phyloP scores from a whole-genome alignment of 2,329 filamentous ascomycete genomes.

The Rhynchosporium secalis region DNA sequence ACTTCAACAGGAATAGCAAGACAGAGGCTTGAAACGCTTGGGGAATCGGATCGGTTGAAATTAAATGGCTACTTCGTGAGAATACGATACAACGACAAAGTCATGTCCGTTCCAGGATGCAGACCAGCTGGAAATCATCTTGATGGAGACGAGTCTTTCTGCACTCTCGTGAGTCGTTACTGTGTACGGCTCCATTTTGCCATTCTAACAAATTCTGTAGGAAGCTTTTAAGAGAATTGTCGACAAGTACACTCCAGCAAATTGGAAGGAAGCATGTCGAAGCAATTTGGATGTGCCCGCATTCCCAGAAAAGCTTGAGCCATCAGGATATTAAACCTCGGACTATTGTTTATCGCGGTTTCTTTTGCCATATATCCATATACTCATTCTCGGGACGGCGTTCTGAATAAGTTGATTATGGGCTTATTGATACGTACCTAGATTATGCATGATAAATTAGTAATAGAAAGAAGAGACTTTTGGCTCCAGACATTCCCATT shows the following conservation, averaged over 20 bases:
- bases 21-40: constrained; percentile 57
- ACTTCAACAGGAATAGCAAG: constrained; percentile 56
- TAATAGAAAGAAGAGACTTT: background rate
- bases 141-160: constrained; percentile 83
- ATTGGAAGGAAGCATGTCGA: constrained; percentile 70
- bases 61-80: constrained; percentile 83
- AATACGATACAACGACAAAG: constrained; percentile 84
- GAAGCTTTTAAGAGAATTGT: constrained; percentile 90
- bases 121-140: constrained; percentile 75
- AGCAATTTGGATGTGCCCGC: constrained; percentile 51
- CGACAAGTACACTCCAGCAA: constrained; percentile 80
- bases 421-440: background rate
- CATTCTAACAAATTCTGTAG: constrained; percentile 42
- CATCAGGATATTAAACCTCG: constrained; percentile 37
- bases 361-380: background rate
- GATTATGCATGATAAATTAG: background rate
- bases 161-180: constrained; percentile 67
- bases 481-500: background rate
- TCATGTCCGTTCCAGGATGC: constrained; percentile 82
- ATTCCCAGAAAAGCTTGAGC: constrained; percentile 37
- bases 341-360: background rate
- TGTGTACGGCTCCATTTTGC: background rate
- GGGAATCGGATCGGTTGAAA: constrained; percentile 55
- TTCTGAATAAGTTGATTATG: background rate
- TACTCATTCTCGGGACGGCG: background rate